Evolutionary conservation across 192 early-diverging fungal genomes (phyloP), one percentile per base, ranked within the genome.

Genomic region (Podila verticillata): DNA sequence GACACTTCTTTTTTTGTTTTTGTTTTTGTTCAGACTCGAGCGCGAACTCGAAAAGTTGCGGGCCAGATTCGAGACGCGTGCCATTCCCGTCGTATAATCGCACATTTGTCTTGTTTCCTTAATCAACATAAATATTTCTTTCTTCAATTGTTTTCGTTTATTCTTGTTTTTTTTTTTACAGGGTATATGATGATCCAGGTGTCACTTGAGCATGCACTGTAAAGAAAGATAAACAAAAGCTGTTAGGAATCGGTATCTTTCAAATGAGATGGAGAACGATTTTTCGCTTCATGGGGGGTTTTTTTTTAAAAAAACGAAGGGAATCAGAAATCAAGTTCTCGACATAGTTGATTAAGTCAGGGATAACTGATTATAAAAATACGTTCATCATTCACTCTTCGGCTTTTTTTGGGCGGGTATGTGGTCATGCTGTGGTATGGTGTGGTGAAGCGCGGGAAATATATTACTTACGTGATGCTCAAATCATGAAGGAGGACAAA

Each of bases 31-130:
- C 51, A 84, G 83, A 48, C 62, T 84, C 28, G 83, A 84, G 59
- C 66, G 75, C 4, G 83, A 84, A 48, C 29, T 84, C 7, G 83
- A 84, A 29, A 84, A 84, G 63, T 54, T 75, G 70, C 64, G 74
- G 54, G 77, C 77, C 3, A 60, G 73, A 31, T 32, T 81, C 20
- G 83, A 81, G 35, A 49, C 66, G 24, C 64, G 66, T 5, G 49
- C 77, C 19, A 80, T 72, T 17, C 77, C 77, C 5, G 61, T 72
- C 0, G 64, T 66, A 60, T 80, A 39, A 64, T 34, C 2, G 24
- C 8, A 44, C 15, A 44, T 1, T 12, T 0, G 12, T 4, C 7
- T 15, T 44, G 12, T 15, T 44, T 44, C 39, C 39, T 15, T 44
- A 44, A 44, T 44, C 2, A 15, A 2, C 15, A 59, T 24, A 24